A percentile compares a stretch with the other conserved stretches of the same genome.
phyloP scores from a whole-genome alignment of 2,329 filamentous ascomycete species.

The Talaromyces sp. region DNA sequence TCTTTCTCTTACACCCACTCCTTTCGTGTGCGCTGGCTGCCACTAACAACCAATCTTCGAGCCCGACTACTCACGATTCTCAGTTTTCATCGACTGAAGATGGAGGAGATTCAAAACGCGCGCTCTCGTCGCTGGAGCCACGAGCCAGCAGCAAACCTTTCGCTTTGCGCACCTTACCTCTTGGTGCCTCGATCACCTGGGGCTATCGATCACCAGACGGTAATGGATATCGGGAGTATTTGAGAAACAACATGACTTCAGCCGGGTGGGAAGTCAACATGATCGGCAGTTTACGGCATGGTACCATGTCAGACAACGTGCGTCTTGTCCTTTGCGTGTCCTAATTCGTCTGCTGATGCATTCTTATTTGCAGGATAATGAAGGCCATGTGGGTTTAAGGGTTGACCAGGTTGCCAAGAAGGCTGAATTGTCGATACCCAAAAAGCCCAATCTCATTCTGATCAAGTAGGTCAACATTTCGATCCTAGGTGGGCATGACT shows the following conservation, averaged over 20 bases:
- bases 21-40: background rate
- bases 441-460: slow-evolving; percentile 23
- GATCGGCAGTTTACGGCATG: slow-evolving; percentile 19
- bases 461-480: slow-evolving; percentile 18
- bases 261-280: slow-evolving; percentile 23
- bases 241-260: slow-evolving; percentile 30
- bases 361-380: slow-evolving; percentile 15
- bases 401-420: slow-evolving; percentile 16
- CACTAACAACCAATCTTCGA: background rate
- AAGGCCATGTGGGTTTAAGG: slow-evolving; percentile 19
- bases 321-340: background rate
- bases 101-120: background rate
- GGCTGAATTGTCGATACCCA: slow-evolving; percentile 5
- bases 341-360: background rate
- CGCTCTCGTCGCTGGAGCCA: background rate
- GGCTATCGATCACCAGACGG: slow-evolving; percentile 26
- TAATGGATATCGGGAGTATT: slow-evolving; percentile 36
- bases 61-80: background rate
- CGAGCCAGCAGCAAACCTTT: background rate
- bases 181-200: slow-evolving; percentile 34
- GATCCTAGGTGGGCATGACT: background rate
- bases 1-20: background rate
- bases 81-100: background rate
- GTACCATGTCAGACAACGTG: slow-evolving; percentile 16
- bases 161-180: slow-evolving; percentile 23